phyloP scores from a whole-genome alignment of 129 eudicot genomes.

The Sambucus nigra region DNA sequence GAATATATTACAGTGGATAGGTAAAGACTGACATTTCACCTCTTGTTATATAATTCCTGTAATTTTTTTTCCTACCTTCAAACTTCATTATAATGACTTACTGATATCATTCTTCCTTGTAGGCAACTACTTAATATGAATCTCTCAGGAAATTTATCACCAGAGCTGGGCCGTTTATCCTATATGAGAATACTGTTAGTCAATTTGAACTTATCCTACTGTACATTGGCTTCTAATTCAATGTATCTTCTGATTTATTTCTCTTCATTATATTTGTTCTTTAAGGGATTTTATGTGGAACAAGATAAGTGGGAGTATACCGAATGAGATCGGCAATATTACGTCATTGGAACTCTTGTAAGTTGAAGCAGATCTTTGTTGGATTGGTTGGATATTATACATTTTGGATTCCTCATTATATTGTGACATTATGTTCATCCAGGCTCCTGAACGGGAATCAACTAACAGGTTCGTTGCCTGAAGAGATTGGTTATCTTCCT shows the following conservation, averaged over 20 bases:
- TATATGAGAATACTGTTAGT: constrained; percentile 70
- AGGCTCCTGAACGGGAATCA: constrained; percentile 86
- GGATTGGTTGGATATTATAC: neutral
- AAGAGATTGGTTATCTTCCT: constrained; percentile 66
- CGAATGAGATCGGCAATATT: constrained; percentile 59
- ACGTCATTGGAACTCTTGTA: constrained; percentile 49
- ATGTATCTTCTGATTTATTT: constrained; percentile 9
- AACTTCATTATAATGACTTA: neutral
- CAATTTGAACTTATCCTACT: neutral
- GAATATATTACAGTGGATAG: neutral
- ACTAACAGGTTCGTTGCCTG: constrained; percentile 70
- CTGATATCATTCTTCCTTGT: constrained; percentile 16
- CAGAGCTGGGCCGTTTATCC: constrained; percentile 51
- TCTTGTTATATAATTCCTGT: neutral
- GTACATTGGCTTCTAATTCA: constrained; percentile 1
- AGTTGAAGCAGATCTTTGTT: constrained; percentile 20
- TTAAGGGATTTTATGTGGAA: constrained; percentile 84
- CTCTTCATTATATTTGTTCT: constrained; percentile 7
- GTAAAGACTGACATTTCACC: neutral
- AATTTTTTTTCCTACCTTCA: neutral
- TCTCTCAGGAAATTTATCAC: constrained; percentile 64
- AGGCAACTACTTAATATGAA: constrained; percentile 49
- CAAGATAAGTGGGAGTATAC: constrained; percentile 54
- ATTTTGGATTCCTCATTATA: neutral
- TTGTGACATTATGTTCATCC: constrained; percentile 22